A percentile compares a stretch with the other conserved stretches of the same genome.
Conservation (phyloP, 2,329 filamentous ascomycete genomes). For the Chaetomium strumarium region DNA sequence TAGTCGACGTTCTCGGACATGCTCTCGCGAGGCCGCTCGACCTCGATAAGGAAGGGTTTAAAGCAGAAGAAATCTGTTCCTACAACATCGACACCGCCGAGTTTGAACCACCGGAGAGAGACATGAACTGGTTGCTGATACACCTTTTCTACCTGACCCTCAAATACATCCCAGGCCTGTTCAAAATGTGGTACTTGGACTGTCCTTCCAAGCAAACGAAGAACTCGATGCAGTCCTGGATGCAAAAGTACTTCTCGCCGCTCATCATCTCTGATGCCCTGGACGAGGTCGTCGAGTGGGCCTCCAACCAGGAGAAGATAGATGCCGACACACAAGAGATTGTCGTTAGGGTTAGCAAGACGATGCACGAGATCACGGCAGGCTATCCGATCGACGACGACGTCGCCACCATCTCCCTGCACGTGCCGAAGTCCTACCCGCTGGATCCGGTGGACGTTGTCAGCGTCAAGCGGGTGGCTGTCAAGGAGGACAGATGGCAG, state of each 20-base stretch:
- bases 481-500: constrained; percentile 88
- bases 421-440: constrained; percentile 75
- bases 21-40: constrained; percentile 67
- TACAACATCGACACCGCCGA: constrained; percentile 50
- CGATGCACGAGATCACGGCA: constrained; percentile 71
- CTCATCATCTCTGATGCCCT: constrained; percentile 61
- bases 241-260: constrained; percentile 73
- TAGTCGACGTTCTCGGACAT: constrained; percentile 79
- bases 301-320: constrained; percentile 44
- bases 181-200: constrained; percentile 78
- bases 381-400: constrained; percentile 86
- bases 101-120: constrained; percentile 59
- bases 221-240: constrained; percentile 76
- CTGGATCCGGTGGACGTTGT: constrained; percentile 71
- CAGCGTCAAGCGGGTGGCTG: constrained; percentile 75
- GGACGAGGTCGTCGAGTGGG: constrained; percentile 64
- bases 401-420: constrained; percentile 74
- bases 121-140: constrained; percentile 75
- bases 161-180: constrained; percentile 69
- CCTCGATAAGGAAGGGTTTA: constrained; percentile 62
- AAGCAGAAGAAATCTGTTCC: constrained; percentile 46
- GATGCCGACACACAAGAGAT: constrained; percentile 51
- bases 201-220: constrained; percentile 76
- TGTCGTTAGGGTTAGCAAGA: constrained; percentile 63
- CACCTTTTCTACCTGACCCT: constrained; percentile 82